Percentiles rank a stretch among this genome's conserved stretches.
Evolutionary conservation across 257 asterid genomes (phyloP).

Genomic region (Fraxinus anomala): DNA sequence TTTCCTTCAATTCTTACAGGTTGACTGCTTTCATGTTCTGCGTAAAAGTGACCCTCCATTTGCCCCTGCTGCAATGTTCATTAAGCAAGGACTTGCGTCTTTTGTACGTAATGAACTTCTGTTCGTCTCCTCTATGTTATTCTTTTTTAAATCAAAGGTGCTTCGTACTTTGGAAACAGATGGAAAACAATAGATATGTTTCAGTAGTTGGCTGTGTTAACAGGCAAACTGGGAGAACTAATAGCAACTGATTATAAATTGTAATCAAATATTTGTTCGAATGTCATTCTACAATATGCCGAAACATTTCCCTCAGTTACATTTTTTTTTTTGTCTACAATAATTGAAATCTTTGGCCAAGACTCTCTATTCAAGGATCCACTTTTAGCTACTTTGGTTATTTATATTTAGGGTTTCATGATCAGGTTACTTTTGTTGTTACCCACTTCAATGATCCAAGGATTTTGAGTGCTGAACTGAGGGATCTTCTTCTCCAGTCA

Average conservation of each 20-base stretch:
- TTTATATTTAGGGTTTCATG: constrained; percentile 11
- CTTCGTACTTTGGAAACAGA: background rate
- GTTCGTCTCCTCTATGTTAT: background rate
- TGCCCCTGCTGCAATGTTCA: constrained; percentile 73
- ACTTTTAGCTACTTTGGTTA: background rate
- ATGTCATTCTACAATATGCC: background rate
- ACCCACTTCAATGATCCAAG: constrained; percentile 91
- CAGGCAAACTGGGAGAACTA: constrained; percentile 4
- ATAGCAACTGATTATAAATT: background rate
- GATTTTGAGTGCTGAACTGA: constrained; percentile 84
- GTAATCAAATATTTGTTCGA: background rate
- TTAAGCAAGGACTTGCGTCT: constrained; percentile 86
- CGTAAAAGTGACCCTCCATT: constrained; percentile 96
- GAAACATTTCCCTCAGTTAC: background rate
- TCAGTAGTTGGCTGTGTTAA: background rate
- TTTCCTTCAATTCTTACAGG: constrained; percentile 53
- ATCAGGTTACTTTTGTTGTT: constrained; percentile 81
- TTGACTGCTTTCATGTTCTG: constrained; percentile 90
- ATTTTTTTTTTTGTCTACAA: background rate
- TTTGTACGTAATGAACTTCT: constrained; percentile 58
- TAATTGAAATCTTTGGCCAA: background rate
- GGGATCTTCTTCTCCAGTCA: constrained; percentile 96
- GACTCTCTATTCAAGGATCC: background rate
- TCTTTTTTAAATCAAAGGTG: background rate
- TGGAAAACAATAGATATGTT: background rate